Evolutionary conservation across 2,329 filamentous ascomycete species (phyloP), one percentile per base, ranked within the genome.

Genomic region (Akanthomyces lecanii): DNA sequence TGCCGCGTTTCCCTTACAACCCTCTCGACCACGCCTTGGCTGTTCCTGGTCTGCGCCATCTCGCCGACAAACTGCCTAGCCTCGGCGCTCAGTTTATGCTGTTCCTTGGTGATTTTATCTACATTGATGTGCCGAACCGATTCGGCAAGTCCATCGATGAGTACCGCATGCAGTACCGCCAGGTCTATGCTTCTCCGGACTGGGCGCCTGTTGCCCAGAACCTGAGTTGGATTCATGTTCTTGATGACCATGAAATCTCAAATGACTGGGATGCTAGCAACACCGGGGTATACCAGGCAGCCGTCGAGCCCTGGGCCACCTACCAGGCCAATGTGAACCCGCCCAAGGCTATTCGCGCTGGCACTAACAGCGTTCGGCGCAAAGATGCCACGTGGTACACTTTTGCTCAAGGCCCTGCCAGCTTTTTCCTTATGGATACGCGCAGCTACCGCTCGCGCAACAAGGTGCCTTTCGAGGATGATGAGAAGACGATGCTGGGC

Each of bases 181-280:
- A 96, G 69, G 88, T 97, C n/a, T 99, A 99, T 71, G 89, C 91
- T 0, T 97, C 93, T 2, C 94, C 94, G 0, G 94, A 97, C 67
- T 99, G 95, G 95, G 81, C 85, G 1, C 79, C 86, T 0, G 87
- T 90, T 12, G 86, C 86, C 0, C 82, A 89, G 68, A 88, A 92
- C 62, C 79, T 98, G n/a, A 96, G 93, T 69, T 99, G 95, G 95
- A 91, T 98, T 51, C 95, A 99, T 71, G 93, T 96, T 2, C 84
- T 97, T 7, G 95, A 99, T 71, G 95, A 99, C 73, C 95, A 99
- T 71, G 95, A 99, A 73, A 97, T 99, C 65, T 85, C 85, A 5
- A 98, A 99, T 69, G 95, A 98, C 76, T 98, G 93, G 92, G 87
- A 89, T 64, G 81, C 84, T 21, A 95, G 94, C 72, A 89, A 85